phyloP scores from a whole-genome alignment of 305 asterid species.

The Fraxinus sp. region DNA sequence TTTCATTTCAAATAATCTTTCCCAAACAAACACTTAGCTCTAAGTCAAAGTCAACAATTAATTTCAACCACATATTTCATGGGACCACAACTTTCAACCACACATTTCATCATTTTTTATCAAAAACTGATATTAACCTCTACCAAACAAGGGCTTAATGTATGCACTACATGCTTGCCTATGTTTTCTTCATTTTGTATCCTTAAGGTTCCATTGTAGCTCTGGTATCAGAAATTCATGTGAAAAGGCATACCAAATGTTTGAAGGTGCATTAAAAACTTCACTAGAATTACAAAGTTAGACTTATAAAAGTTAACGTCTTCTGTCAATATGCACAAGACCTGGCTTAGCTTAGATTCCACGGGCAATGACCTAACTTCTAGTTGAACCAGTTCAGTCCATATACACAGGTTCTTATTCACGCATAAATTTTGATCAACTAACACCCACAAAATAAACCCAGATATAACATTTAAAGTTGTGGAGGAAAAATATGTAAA shows the following conservation, averaged over 20 bases:
- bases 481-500: not conserved
- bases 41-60: not conserved
- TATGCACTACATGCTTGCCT: not conserved
- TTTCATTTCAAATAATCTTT: not conserved
- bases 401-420: not conserved
- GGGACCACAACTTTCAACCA: too few relatives aligned
- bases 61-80: too few relatives aligned
- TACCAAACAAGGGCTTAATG: not conserved
- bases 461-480: not conserved
- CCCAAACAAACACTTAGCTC: not conserved
- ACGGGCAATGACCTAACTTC: not conserved
- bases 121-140: not conserved
- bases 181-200: not conserved
- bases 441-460: not conserved
- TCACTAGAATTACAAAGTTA: not conserved
- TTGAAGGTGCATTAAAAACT: not conserved
- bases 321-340: not conserved
- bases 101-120: too few relatives aligned
- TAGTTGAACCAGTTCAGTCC: not conserved
- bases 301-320: not conserved
- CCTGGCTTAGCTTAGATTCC: not conserved
- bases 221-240: not conserved
- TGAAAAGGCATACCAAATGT: not conserved
- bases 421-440: not conserved
- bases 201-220: not conserved